phyloP scores from a whole-genome alignment of 306 rosid species.

The Parietaria judaica region DNA sequence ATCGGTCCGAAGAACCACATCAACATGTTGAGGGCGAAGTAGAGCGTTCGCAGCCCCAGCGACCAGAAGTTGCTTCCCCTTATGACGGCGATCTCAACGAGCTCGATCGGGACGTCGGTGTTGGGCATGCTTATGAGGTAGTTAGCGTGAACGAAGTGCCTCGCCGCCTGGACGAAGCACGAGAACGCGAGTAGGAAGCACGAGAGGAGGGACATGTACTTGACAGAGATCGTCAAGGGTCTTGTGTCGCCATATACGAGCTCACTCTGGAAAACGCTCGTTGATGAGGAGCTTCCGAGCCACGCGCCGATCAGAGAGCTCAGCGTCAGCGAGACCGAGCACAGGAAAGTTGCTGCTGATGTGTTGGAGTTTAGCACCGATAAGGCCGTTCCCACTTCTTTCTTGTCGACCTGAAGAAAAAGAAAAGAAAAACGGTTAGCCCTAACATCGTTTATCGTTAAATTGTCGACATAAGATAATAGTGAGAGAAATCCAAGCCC shows the following conservation, averaged over 20 bases:
- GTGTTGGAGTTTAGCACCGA: slow-evolving; percentile 53
- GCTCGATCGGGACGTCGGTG: slow-evolving; percentile 33
- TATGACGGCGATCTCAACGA: slow-evolving; percentile 53
- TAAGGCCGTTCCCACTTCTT: slow-evolving; percentile 32
- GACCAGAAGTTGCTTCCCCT: slow-evolving; percentile 75
- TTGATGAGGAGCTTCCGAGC: slow-evolving; percentile 51
- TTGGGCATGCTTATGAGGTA: slow-evolving; percentile 61
- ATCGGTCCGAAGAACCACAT: slow-evolving; percentile 89
- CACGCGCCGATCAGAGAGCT: slow-evolving; percentile 72
- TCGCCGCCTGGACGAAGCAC: slow-evolving; percentile 60
- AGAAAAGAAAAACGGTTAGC: neutral
- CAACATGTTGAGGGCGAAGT: slow-evolving; percentile 55
- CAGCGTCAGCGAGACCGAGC: slow-evolving; percentile 50
- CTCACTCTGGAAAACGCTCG: slow-evolving; percentile 28
- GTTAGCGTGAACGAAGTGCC: slow-evolving; percentile 73
- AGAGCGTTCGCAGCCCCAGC: slow-evolving; percentile 65
- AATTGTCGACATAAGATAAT: no score
- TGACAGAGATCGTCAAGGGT: slow-evolving; percentile 36
- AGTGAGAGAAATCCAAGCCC: no score
- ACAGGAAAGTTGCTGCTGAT: slow-evolving; percentile 53
- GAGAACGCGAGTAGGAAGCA: slow-evolving; percentile 71
- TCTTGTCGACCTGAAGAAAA: slow-evolving; percentile 39
- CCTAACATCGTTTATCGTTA: no score
- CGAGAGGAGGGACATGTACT: slow-evolving; percentile 47
- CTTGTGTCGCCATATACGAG: slow-evolving; percentile 57